A percentile compares a stretch with the other conserved stretches of the same genome.
phyloP scores from a whole-genome alignment of 495 filamentous ascomycete species.

The Tricharina praecox region DNA sequence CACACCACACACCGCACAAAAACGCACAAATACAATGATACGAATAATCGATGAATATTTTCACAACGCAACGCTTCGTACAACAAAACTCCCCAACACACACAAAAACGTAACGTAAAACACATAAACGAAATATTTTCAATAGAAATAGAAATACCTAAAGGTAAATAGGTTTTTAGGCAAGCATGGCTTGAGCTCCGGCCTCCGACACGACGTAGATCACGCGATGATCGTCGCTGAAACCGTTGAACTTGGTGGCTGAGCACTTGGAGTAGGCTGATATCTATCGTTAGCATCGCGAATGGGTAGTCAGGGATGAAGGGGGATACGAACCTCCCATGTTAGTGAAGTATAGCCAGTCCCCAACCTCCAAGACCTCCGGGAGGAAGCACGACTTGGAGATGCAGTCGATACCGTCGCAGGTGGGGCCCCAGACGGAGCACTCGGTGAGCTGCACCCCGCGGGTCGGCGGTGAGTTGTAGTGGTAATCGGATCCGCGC shows the following conservation, averaged over 20 bases:
- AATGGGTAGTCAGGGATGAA: neutral
- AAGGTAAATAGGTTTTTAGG: no score
- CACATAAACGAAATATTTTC: no score
- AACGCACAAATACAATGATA: no score
- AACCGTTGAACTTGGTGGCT: slow-evolving; percentile 96
- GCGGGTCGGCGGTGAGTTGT: slow-evolving; percentile 35
- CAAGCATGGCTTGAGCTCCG: slow-evolving; percentile 59
- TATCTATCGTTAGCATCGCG: slow-evolving; percentile 12
- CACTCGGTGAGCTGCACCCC: slow-evolving; percentile 39
- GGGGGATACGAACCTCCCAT: slow-evolving; percentile 48
- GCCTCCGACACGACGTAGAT: slow-evolving; percentile 89
- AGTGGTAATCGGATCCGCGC: slow-evolving; percentile 38
- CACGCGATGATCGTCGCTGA: slow-evolving; percentile 76
- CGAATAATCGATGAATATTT: no score
- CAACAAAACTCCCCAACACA: no score
- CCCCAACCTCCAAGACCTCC: slow-evolving; percentile 64
- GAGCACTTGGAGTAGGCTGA: slow-evolving; percentile 88
- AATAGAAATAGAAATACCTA: no score
- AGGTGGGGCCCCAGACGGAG: slow-evolving; percentile 96
- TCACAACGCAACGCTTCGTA: no score
- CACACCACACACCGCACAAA: no score
- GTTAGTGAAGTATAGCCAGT: slow-evolving; percentile 96
- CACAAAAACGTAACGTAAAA: no score
- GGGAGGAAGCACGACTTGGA: slow-evolving; percentile 54
- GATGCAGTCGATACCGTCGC: slow-evolving; percentile 92